phyloP scores from a whole-genome alignment of 495 filamentous ascomycete species.

The Penicillium ochrochloron region DNA sequence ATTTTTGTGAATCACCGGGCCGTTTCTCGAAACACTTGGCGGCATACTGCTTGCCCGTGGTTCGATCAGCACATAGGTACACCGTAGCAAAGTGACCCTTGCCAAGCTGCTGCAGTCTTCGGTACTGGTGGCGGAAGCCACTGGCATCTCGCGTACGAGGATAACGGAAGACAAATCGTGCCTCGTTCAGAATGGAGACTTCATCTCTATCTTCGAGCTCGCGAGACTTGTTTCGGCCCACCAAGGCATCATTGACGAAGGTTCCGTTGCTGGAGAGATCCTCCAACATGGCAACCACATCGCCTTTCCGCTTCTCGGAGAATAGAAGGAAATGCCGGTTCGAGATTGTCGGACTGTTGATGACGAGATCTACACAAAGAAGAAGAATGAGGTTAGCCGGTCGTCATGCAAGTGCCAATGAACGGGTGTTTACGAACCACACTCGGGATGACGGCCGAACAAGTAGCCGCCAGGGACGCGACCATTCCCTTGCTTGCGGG shows the following conservation, averaged over 20 bases:
- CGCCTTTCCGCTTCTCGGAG: slow-evolving; percentile 80
- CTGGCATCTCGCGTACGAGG: slow-evolving; percentile 75
- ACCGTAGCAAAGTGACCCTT: slow-evolving; percentile 98
- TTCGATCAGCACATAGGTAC: slow-evolving; percentile 85
- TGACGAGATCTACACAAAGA: slow-evolving; percentile 65
- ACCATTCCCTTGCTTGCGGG: slow-evolving; percentile 36
- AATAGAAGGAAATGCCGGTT: slow-evolving; percentile 95
- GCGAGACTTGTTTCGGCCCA: slow-evolving; percentile 89
- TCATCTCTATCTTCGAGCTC: slow-evolving; percentile 89
- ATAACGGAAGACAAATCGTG: slow-evolving; percentile 88
- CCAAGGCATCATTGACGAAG: slow-evolving; percentile 87
- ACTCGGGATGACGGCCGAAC: slow-evolving; percentile 91
- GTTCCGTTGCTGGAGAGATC: slow-evolving; percentile 97
- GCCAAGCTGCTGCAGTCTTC: slow-evolving; percentile 81
- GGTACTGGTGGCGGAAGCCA: slow-evolving; percentile 85
- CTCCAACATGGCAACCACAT: slow-evolving; percentile 79
- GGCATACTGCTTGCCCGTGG: slow-evolving; percentile 80
- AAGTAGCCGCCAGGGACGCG: slow-evolving; percentile 82
- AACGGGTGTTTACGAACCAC: slow-evolving; percentile 63
- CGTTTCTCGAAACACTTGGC: slow-evolving; percentile 94
- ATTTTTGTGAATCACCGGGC: slow-evolving; percentile 74
- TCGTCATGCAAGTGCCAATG: not conserved
- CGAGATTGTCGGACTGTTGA: slow-evolving; percentile 84
- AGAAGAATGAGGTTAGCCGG: slow-evolving; percentile 23
- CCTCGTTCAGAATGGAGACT: slow-evolving; percentile 79